Evolutionary conservation across 2,329 filamentous ascomycete species (phyloP).

Genomic region (Fusarium penzigii): DNA sequence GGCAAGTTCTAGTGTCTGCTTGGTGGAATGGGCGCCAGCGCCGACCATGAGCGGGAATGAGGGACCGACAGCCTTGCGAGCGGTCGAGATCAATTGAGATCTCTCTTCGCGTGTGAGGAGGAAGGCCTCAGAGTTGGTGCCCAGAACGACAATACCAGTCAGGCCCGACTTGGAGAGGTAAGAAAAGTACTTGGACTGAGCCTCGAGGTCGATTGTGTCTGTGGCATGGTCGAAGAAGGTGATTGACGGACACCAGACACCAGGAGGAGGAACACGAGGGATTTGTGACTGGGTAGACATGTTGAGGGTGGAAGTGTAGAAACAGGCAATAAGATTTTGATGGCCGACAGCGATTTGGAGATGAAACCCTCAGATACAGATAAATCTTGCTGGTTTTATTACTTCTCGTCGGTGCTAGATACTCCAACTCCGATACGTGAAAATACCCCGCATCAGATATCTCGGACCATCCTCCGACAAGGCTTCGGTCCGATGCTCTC

Average conservation of each 20-base stretch:
- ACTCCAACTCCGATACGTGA: neutral
- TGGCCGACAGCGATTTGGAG: too few relatives aligned
- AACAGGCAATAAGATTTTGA: too few relatives aligned
- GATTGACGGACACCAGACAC: slow-evolving; percentile 53
- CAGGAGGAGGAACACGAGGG: slow-evolving; percentile 33
- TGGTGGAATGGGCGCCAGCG: slow-evolving; percentile 63
- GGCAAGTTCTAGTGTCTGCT: slow-evolving; percentile 62
- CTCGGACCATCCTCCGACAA: neutral
- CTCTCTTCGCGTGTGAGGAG: slow-evolving; percentile 62
- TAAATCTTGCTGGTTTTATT: too few relatives aligned
- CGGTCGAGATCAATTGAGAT: slow-evolving; percentile 54
- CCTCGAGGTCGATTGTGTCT: slow-evolving; percentile 48
- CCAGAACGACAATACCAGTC: slow-evolving; percentile 53
- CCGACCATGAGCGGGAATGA: slow-evolving; percentile 84
- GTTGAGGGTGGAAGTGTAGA: neutral
- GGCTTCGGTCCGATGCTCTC: neutral
- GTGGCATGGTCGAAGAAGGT: slow-evolving; percentile 54
- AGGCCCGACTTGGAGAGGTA: slow-evolving; percentile 53
- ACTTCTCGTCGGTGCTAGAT: too few relatives aligned
- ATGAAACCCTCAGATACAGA: too few relatives aligned
- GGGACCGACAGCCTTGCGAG: slow-evolving; percentile 76
- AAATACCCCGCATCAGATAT: neutral
- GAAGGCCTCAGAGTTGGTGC: slow-evolving; percentile 58
- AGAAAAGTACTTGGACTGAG: slow-evolving; percentile 52
- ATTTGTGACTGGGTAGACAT: neutral